Conservation (phyloP, 176 grass and related monocot species). For the Ampelocalamus luodianensis region DNA sequence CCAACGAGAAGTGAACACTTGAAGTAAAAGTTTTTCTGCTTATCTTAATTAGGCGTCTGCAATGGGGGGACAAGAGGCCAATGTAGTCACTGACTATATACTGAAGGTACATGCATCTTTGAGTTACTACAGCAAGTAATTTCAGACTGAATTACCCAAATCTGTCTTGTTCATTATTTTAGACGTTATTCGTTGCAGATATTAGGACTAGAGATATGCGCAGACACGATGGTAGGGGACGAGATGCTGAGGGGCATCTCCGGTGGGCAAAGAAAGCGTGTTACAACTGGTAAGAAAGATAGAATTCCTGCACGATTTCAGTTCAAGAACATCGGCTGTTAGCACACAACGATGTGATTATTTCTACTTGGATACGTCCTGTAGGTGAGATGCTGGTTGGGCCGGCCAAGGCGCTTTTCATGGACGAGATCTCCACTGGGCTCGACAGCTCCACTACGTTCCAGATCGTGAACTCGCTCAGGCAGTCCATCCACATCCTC, state of each 20-base stretch:
- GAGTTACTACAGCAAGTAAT: neutral
- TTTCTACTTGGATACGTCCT: slow-evolving; percentile 17
- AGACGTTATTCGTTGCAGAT: slow-evolving; percentile 53
- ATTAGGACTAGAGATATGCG: slow-evolving; percentile 81
- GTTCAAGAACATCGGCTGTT: slow-evolving; percentile 2
- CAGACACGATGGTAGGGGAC: slow-evolving; percentile 91
- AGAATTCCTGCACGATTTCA: neutral
- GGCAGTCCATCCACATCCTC: slow-evolving; percentile 86
- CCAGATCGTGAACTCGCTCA: slow-evolving; percentile 91
- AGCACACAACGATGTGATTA: neutral
- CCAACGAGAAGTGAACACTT: neutral
- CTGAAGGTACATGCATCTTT: slow-evolving; percentile 67
- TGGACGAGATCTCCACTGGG: slow-evolving; percentile 98
- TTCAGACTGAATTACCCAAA: neutral
- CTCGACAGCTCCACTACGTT: slow-evolving; percentile 97
- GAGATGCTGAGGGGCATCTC: slow-evolving; percentile 92
- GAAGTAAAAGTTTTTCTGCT: neutral
- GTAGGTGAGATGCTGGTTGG: slow-evolving; percentile 96
- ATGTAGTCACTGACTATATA: slow-evolving; percentile 80
- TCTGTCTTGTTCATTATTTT: slow-evolving; percentile 26
- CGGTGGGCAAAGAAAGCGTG: slow-evolving; percentile 85
- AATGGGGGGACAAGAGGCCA: slow-evolving; percentile 64
- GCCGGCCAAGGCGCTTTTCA: slow-evolving; percentile 79
- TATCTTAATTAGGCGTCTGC: slow-evolving; percentile 60
- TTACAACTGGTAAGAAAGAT: slow-evolving; percentile 73